Evolutionary conservation across 2,329 filamentous ascomycete species (phyloP), one percentile per base, ranked within the genome.

Genomic region (Cercospora citrullina): DNA sequence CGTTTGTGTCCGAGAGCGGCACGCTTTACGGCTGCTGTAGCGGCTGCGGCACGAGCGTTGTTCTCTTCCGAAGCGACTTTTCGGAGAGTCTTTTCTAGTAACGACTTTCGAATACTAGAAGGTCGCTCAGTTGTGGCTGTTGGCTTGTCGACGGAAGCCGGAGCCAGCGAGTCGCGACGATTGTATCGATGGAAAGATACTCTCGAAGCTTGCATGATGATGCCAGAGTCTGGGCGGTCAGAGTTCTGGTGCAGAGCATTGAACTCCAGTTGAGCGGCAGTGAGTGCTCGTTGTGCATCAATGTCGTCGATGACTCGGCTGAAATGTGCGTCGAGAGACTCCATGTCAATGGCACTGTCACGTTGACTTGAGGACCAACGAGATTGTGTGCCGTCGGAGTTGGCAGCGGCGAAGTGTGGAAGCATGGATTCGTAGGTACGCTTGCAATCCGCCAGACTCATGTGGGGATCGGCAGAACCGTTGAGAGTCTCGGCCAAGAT

Each of bases 331-430:
- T 71, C 70, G 31, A 73, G 60, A 5, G 53, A 63, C 2, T 28
- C 31, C 12, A 67, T 23, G 16, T 66, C 64, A 3, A 65, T 63
- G 9, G 45, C 51, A 18, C 64, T 62, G 30, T 64, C 62, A 14
- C 31, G 53, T 31, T 55, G 61, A 14, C 57, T 42, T 33, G 60
- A 45, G 6, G 55, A 53, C 39, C 48, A 65, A 16, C 36, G 42
- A 33, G 36, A 45, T 31, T 63, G 42, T 7, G 66, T 14, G 26
- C 62, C 68, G 26, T 71, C 68, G 14, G 62, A 36, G 16, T 55
- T 65, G 12, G 70, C 70, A 23, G 71, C 63, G 36, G 60, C 68
- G 64, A 72, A 67, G 60, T 73, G 72, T 21, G 72, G 72, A 9
- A 71, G 61, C 51, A 73, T 63, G 7, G 68, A 66, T 28, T 42